phyloP scores from a whole-genome alignment of 1,284 basidiomycete species.

The Dichomitus squalens region DNA sequence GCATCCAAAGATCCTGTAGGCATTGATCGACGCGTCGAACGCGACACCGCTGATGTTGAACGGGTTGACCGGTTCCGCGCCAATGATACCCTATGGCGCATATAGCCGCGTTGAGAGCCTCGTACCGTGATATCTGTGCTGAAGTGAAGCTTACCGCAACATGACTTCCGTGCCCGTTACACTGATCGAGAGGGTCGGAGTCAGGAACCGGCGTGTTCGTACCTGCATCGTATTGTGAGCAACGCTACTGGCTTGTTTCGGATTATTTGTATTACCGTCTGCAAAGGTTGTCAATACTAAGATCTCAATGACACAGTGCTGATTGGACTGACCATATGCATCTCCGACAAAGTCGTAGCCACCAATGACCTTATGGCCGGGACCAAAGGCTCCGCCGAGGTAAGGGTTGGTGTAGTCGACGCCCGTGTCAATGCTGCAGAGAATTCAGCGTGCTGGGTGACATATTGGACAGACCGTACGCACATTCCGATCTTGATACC shows the following conservation, averaged over 20 bases:
- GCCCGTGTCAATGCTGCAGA: constrained; percentile 41
- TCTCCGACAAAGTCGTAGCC: constrained; percentile 58
- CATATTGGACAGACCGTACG: constrained; percentile 3
- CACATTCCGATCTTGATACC: constrained; percentile 56
- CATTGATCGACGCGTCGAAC: constrained; percentile 44
- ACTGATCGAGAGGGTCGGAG: constrained; percentile 48
- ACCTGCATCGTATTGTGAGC: constrained; percentile 29
- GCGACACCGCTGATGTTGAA: constrained; percentile 60
- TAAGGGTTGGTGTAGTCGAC: constrained; percentile 64
- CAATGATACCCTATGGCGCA: constrained; percentile 56
- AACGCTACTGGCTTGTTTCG: background rate
- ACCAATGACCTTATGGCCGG: constrained; percentile 60
- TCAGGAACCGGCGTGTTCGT: constrained; percentile 49
- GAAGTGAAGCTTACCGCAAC: constrained; percentile 44
- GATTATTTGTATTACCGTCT: constrained; percentile 9
- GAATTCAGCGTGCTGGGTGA: too few species aligned
- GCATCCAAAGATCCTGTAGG: constrained; percentile 56
- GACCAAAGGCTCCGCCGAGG: constrained; percentile 65
- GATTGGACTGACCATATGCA: constrained; percentile 34
- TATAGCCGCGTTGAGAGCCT: background rate
- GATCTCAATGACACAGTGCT: background rate
- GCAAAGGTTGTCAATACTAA: background rate
- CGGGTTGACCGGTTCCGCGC: constrained; percentile 54
- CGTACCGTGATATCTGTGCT: background rate
- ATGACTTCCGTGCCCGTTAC: constrained; percentile 64